These are phyloP conservation scores for Amaranthus cruentus DNA, from an alignment of 148 eudicot species.

Conservation along the genomic window DNA sequence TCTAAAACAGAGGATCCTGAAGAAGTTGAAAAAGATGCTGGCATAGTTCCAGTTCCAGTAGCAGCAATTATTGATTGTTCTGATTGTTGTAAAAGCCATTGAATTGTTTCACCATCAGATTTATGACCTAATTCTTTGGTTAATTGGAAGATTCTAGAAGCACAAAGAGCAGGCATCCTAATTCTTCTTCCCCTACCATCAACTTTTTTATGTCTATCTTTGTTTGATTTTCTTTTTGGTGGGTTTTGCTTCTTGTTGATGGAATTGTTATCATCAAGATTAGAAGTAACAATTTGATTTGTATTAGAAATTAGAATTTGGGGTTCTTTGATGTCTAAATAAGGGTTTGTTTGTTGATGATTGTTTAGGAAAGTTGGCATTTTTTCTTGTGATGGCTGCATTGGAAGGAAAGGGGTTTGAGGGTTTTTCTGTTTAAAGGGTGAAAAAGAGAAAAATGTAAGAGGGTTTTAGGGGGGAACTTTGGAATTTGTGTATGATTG, in stretches of 20 bases:
- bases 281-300: background rate
- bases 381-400: slow-evolving; percentile 22
- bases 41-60: slow-evolving; percentile 51
- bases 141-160: slow-evolving; percentile 54
- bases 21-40: slow-evolving; percentile 39
- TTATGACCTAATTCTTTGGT: slow-evolving; percentile 45
- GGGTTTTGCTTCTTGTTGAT: slow-evolving; percentile 19
- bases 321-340: slow-evolving; percentile 13
- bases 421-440: background rate
- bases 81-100: slow-evolving; percentile 54
- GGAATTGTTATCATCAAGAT: background rate
- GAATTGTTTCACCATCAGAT: slow-evolving; percentile 45
- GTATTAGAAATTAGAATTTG: slow-evolving; percentile 10
- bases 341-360: slow-evolving; percentile 16
- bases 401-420: slow-evolving; percentile 5
- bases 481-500: slow-evolving; percentile 16
- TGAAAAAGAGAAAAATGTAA: background rate
- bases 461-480: slow-evolving; percentile 10
- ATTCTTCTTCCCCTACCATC: slow-evolving; percentile 67
- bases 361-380: slow-evolving; percentile 25
- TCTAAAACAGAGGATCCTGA: slow-evolving; percentile 29
- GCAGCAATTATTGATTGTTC: slow-evolving; percentile 50
- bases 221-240: slow-evolving; percentile 49
- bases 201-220: slow-evolving; percentile 61
- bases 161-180: slow-evolving; percentile 56